These are phyloP conservation scores for Monilinia vaccinii-corymbosi DNA, from an alignment of 2,329 filamentous ascomycete species.

Conservation along the genomic window DNA sequence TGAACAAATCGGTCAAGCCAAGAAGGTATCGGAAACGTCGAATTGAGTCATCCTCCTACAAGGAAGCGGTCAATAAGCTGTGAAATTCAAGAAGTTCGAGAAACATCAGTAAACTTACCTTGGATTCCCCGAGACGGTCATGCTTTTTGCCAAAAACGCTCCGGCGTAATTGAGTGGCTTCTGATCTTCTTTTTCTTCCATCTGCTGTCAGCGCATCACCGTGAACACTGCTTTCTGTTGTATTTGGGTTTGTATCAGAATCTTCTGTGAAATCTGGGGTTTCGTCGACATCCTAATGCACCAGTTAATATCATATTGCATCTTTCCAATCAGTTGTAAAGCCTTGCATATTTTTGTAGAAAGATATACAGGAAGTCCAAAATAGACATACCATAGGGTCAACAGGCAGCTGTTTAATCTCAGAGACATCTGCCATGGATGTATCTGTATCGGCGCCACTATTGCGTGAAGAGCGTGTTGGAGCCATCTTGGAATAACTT, in stretches of 20 bases:
- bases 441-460: slow-evolving; percentile 41
- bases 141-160: slow-evolving; percentile 95
- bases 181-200: slow-evolving; percentile 75
- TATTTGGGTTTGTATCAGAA: slow-evolving; percentile 58
- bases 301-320: slow-evolving; percentile 2
- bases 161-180: slow-evolving; percentile 81
- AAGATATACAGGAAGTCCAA: background rate
- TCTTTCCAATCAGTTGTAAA: background rate
- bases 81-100: background rate
- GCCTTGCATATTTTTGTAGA: background rate
- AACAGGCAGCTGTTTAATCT: slow-evolving; percentile 26
- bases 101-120: slow-evolving; percentile 44
- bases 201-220: slow-evolving; percentile 62
- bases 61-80: background rate
- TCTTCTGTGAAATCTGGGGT: slow-evolving; percentile 59
- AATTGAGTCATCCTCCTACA: slow-evolving; percentile 86
- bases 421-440: slow-evolving; percentile 53
- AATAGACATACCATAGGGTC: slow-evolving; percentile 29
- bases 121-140: slow-evolving; percentile 81
- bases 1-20: slow-evolving; percentile 91
- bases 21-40: slow-evolving; percentile 90
- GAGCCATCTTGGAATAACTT: slow-evolving; percentile 40
- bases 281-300: slow-evolving; percentile 49
- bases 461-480: slow-evolving; percentile 42
- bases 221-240: slow-evolving; percentile 72